These are phyloP conservation scores for Tuber aestivum DNA, from an alignment of 495 filamentous ascomycete genomes.

Conservation along the genomic window DNA sequence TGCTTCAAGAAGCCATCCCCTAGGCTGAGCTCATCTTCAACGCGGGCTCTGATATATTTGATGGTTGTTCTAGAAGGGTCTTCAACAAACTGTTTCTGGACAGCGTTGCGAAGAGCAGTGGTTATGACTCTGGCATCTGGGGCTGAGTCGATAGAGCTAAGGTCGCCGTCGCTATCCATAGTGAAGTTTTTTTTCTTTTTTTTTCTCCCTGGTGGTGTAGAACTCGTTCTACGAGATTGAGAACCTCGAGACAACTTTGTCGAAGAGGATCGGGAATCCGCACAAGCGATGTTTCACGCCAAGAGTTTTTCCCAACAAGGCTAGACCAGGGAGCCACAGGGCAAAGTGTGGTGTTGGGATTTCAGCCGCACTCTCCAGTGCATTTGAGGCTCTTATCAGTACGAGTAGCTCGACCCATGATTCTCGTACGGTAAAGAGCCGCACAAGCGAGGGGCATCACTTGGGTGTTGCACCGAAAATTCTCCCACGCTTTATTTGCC, in stretches of 20 bases:
- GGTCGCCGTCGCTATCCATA: conserved; percentile 22
- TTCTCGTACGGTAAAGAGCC: no score
- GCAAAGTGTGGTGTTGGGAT: not conserved
- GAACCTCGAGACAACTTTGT: not conserved
- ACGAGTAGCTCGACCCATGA: not conserved
- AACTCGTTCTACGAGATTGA: not conserved
- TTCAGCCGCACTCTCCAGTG: not conserved
- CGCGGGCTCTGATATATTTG: conserved; percentile 62
- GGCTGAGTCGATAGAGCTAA: not conserved
- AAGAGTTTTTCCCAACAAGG: not conserved
- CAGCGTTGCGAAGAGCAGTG: conserved; percentile 52
- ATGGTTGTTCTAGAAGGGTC: conserved; percentile 67
- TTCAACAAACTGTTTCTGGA: conserved; percentile 53
- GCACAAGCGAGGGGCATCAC: not conserved
- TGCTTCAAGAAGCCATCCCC: conserved; percentile 63
- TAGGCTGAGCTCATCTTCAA: conserved; percentile 61
- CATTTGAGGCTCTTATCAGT: not conserved
- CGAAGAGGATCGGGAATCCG: not conserved
- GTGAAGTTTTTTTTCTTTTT: not conserved
- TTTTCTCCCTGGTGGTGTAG: not conserved
- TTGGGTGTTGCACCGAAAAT: not conserved
- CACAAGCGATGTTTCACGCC: not conserved
- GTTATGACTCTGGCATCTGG: conserved; percentile 11
- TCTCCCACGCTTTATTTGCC: not conserved
- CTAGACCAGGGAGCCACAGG: not conserved